Evolutionary conservation across 352 stramenopile species (phyloP), one percentile per base, ranked within the genome.

Genomic region (Chrysophaeum taylorii): DNA sequence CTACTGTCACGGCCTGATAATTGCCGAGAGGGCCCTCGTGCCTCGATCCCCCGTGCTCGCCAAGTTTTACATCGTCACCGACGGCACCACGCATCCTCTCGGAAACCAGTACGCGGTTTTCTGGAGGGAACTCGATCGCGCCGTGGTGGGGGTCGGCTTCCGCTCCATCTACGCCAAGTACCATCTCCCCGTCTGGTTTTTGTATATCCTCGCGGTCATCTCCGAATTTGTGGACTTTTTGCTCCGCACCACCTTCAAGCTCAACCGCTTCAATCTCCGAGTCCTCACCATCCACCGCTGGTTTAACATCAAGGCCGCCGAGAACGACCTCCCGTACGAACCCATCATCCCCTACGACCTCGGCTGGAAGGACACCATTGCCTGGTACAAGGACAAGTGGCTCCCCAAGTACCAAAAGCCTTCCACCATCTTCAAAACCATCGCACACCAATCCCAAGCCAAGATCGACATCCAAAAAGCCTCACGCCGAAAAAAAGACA

Each of bases 21-120:
- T 86, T 78, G 87, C 76, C 73, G 82, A 61, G 78, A 82, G 68
- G 76, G 81, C 82, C 75, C 81, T 75, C 41, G 90, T 39, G 78
- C 54, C 75, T 36, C 71, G 53, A 15, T 87, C 77, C 66, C 82
- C 83, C 1, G 85, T 82, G 0, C 77, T 93, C n/a, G 87, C 80
- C 0, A 91, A 92, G 48, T 95, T 93, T 76, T 95, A 95, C 80
- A 90, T 95, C 68, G 81, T 92, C 36, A 93, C 87, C 0, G 89
- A 95, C 76, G 86, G 81, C 29, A 77, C 76, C 62, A 81, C 80
- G 5, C 78, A 84, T 53, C 76, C 76, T 0, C 50, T 76, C 37
- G 75, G 74, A 36, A 76, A 84, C 67, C 77, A 84, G 53, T 83
- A 85, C 45, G 41, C 80, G 16, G 78, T 84, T 50, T 93, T 95